Evolutionary conservation across 116 monocot species (phyloP), one percentile per base, ranked within the genome.

Genomic region (Zostera marina): DNA sequence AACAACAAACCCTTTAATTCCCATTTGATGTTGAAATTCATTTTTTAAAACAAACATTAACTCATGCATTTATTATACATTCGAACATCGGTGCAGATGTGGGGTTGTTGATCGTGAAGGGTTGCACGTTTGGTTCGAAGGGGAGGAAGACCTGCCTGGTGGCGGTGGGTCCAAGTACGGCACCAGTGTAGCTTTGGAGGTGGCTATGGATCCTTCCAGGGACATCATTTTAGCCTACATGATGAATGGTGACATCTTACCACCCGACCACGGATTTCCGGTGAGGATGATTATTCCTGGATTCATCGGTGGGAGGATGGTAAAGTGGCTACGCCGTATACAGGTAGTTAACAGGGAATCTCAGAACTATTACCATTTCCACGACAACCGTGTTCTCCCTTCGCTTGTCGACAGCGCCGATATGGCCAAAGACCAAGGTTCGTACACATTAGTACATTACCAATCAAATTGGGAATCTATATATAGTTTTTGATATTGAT

Each of bases 231-330:
- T 96, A 6, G 94, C 85, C 3, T 96, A 88, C 67, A 82, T 80
- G 85, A 85, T 85, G 77, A 96, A 96, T 59, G 89, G 82, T n/a
- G 85, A 88, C 63, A 22, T 63, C 32, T 73, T 96, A 17, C 9
- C 73, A n/a, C 94, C 94, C 9, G 94, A 96, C 65, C 94, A 88
- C 44, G 94, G 89, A 0, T 96, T 79, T 62, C 94, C 94, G 7
- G 74, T 88, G 42, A 64, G 94, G 53, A 54, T 96, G 56, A 82
- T 96, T 61, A 73, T 88, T 9, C 94, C 94, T 22, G 94, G 94
- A 0, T 82, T 77, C 66, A 88, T 88, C 26, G 94, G 94, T 11
- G 89, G 94, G 0, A 65, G 94, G 22, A 96, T 96, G 94, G 94
- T 96, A 21, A 96, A 96, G 70, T 96, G 94, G 94, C 74, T 96